A percentile compares a stretch with the other conserved stretches of the same genome.
Conservation (phyloP, 768 basidiomycete species). For the Calocybe cyanea region DNA sequence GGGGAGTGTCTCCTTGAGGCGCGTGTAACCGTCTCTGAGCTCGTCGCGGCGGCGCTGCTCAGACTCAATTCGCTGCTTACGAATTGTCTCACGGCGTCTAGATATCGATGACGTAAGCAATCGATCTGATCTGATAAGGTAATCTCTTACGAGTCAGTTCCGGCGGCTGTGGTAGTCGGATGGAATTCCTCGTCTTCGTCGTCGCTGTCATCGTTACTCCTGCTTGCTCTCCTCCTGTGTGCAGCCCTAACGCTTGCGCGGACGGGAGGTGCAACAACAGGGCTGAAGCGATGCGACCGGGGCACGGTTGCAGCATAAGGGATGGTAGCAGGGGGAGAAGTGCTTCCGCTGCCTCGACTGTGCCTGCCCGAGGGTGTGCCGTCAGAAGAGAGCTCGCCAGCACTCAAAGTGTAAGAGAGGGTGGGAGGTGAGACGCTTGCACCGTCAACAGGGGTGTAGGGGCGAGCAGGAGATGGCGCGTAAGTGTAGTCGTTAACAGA, state of each 20-base stretch:
- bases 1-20: slow-evolving; percentile 88
- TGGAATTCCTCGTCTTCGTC: slow-evolving; percentile 77
- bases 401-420: slow-evolving; percentile 62
- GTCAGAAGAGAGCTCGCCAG: slow-evolving; percentile 73
- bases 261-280: slow-evolving; percentile 56
- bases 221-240: slow-evolving; percentile 40
- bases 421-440: slow-evolving; percentile 67
- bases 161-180: slow-evolving; percentile 36
- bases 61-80: slow-evolving; percentile 90
- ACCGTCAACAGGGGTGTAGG: slow-evolving; percentile 65
- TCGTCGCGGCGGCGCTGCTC: slow-evolving; percentile 91
- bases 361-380: slow-evolving; percentile 58
- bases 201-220: slow-evolving; percentile 65
- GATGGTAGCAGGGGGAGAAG: slow-evolving; percentile 40
- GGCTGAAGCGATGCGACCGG: slow-evolving; percentile 77
- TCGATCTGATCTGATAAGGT: not conserved
- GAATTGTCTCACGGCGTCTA: slow-evolving; percentile 84
- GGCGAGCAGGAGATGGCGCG: slow-evolving; percentile 57
- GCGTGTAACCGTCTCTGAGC: slow-evolving; percentile 86
- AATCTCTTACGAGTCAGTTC: slow-evolving; percentile 50
- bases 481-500: slow-evolving; percentile 54
- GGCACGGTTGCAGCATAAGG: slow-evolving; percentile 61
- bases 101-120: not conserved
- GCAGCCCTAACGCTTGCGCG: slow-evolving; percentile 47
- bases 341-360: slow-evolving; percentile 68